These are phyloP conservation scores for Aspergillus amoenus DNA, from an alignment of 2,329 filamentous ascomycete species.

Conservation along the genomic window DNA sequence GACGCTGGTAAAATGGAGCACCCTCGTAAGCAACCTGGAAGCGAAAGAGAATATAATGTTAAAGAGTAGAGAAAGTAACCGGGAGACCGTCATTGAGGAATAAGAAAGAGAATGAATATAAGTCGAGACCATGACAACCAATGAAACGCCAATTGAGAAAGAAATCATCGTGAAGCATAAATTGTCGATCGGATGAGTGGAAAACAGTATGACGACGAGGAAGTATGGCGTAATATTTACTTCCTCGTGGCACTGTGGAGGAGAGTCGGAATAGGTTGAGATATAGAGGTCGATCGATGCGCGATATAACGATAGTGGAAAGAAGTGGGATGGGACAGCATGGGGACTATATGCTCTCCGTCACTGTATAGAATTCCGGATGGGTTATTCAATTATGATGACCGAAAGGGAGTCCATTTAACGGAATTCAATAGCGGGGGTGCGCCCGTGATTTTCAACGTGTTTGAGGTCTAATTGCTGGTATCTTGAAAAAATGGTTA, in stretches of 20 bases:
- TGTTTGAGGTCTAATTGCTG: conserved; percentile 91
- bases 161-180: conserved; percentile 17
- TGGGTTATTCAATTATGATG: background rate
- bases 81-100: background rate
- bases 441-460: conserved; percentile 79
- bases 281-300: background rate
- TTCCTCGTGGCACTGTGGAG: background rate
- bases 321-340: background rate
- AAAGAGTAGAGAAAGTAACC: background rate
- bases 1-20: background rate
- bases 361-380: background rate
- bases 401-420: conserved; percentile 49
- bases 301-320: conserved; percentile 1
- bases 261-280: background rate
- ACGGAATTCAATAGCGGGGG: conserved; percentile 83
- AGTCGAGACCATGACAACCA: conserved; percentile 14
- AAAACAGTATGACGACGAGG: background rate
- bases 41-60: background rate
- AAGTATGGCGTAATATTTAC: background rate
- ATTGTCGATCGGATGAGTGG: background rate
- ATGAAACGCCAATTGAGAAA: conserved; percentile 17
- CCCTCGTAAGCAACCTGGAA: background rate
- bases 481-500: conserved; percentile 56
- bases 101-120: background rate
- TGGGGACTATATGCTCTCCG: background rate